phyloP scores from a whole-genome alignment of 306 rosid genomes.

The Sechiopsis laciniata region DNA sequence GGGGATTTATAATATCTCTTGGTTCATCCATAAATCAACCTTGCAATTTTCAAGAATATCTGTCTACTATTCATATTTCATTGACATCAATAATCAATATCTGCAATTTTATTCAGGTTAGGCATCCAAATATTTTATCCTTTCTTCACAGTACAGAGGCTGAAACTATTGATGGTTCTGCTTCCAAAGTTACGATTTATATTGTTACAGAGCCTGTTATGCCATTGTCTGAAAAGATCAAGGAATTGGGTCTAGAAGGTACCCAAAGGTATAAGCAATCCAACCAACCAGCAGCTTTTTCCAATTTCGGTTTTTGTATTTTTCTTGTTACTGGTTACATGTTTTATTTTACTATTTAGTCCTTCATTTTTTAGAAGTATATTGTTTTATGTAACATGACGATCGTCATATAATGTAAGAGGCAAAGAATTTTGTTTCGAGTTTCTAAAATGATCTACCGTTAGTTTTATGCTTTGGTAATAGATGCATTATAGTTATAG shows the following conservation, averaged over 20 bases:
- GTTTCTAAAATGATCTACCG: not conserved
- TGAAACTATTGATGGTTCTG: constrained; percentile 58
- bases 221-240: constrained; percentile 78
- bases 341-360: not conserved
- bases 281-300: constrained; percentile 15
- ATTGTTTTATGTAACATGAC: not conserved
- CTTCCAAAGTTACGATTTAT: constrained; percentile 74
- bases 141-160: constrained; percentile 91
- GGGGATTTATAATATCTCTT: not conserved
- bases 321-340: not conserved
- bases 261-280: constrained; percentile 59
- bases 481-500: not conserved
- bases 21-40: not conserved
- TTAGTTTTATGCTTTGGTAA: not conserved
- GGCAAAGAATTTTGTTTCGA: not conserved
- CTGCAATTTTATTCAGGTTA: constrained; percentile 54
- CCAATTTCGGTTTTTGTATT: constrained; percentile 8
- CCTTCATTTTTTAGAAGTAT: not conserved
- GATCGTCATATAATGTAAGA: not conserved
- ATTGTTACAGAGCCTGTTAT: constrained; percentile 95
- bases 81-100: constrained; percentile 13
- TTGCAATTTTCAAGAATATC: not conserved
- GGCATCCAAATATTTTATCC: constrained; percentile 95
- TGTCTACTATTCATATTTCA: not conserved
- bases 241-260: constrained; percentile 79